Evolutionary conservation across 2,329 filamentous ascomycete genomes (phyloP).

Genomic region (Fusarium cicatricum): DNA sequence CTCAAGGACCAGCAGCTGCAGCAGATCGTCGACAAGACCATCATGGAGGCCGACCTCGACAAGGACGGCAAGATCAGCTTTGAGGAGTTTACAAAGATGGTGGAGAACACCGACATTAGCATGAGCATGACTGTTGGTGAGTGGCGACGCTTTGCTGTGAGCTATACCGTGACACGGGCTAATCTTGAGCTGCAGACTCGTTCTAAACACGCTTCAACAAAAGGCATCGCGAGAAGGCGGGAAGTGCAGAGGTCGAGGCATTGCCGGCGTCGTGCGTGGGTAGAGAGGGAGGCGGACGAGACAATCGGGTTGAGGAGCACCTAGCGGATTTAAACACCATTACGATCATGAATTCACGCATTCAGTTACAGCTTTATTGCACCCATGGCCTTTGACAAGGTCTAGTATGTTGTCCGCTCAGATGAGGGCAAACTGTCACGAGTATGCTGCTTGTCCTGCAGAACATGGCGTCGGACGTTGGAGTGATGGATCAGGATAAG

Average conservation of each 20-base stretch:
- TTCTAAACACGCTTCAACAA: constrained; percentile 25
- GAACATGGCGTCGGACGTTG: too few species aligned
- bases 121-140: constrained; percentile 78
- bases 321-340: constrained; percentile 38
- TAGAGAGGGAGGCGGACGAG: constrained; percentile 5
- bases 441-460: too few species aligned
- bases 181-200: constrained; percentile 29
- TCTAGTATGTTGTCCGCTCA: too few species aligned
- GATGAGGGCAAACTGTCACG: too few species aligned
- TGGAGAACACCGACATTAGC: constrained; percentile 87
- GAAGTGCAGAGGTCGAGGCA: neutral
- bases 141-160: constrained; percentile 40
- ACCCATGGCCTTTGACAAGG: neutral
- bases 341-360: constrained; percentile 40
- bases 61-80: constrained; percentile 98
- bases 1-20: constrained; percentile 98
- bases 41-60: constrained; percentile 98
- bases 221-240: constrained; percentile 6
- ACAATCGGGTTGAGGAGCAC: constrained; percentile 18
- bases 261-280: constrained; percentile 6
- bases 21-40: constrained; percentile 99
- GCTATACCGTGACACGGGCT: constrained; percentile 1
- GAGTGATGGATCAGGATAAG: too few species aligned
- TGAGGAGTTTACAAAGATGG: constrained; percentile 98
- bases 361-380: constrained; percentile 20